Evolutionary conservation across 768 basidiomycete genomes (phyloP).

Genomic region (Lactarius psammicola): DNA sequence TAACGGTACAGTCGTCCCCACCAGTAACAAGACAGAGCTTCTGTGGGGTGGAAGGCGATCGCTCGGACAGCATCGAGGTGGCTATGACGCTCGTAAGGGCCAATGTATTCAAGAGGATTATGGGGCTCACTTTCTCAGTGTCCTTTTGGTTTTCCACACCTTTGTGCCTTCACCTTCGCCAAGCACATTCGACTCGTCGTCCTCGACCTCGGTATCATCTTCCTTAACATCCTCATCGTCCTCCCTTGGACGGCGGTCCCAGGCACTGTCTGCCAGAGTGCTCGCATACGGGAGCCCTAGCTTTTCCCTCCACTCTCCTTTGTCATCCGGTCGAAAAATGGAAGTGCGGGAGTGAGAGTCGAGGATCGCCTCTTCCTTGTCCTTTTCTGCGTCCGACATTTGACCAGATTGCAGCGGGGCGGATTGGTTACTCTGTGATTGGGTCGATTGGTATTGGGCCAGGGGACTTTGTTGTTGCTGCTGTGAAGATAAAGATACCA

Average conservation of each 20-base stretch:
- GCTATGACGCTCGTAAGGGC: slow-evolving; percentile 41
- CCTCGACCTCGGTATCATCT: slow-evolving; percentile 66
- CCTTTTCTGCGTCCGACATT: slow-evolving; percentile 37
- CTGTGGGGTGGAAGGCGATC: slow-evolving; percentile 84
- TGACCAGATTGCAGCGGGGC: slow-evolving; percentile 36
- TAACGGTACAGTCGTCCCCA: slow-evolving; percentile 93
- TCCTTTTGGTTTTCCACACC: slow-evolving; percentile 83
- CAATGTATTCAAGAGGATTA: slow-evolving; percentile 4
- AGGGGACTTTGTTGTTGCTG: slow-evolving; percentile 29
- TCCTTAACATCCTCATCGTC: slow-evolving; percentile 70
- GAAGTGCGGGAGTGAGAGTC: slow-evolving; percentile 60
- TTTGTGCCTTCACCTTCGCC: slow-evolving; percentile 68
- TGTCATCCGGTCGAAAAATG: slow-evolving; percentile 85
- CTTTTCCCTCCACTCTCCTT: slow-evolving; percentile 84
- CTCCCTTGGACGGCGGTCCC: slow-evolving; percentile 53
- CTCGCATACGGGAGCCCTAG: slow-evolving; percentile 61
- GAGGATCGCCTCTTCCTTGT: slow-evolving; percentile 44
- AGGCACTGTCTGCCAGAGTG: slow-evolving; percentile 45
- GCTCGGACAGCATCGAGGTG: slow-evolving; percentile 93
- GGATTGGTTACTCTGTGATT: slow-evolving; percentile 34
- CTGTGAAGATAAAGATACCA: slow-evolving; percentile 34
- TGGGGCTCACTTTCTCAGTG: slow-evolving; percentile 76
- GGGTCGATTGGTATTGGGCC: slow-evolving; percentile 31
- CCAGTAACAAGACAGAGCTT: slow-evolving; percentile 87
- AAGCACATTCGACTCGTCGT: slow-evolving; percentile 57